A percentile compares a stretch with the other conserved stretches of the same genome.
Evolutionary conservation across 2,329 filamentous ascomycete genomes (phyloP).

Genomic region (Chaetothyriales sp.): DNA sequence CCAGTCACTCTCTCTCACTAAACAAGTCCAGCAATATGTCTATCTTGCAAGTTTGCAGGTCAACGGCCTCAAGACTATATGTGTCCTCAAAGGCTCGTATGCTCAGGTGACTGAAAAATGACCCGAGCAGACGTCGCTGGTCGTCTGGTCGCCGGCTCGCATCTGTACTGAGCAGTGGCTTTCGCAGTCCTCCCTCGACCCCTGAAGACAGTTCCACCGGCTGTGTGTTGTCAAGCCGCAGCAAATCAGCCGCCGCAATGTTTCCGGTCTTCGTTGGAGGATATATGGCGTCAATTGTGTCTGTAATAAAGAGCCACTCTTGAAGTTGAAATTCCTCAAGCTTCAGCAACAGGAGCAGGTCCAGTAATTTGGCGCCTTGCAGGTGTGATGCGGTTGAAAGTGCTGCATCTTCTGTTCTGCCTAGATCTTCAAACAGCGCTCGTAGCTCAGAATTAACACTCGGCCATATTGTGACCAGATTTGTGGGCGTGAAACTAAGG

Average conservation of each 20-base stretch:
- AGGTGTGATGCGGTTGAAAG: conserved; percentile 67
- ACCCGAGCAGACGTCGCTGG: conserved; percentile 62
- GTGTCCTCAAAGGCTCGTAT: conserved; percentile 88
- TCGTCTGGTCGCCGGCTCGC: conserved; percentile 46
- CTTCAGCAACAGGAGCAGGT: conserved; percentile 69
- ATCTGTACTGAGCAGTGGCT: conserved; percentile 31
- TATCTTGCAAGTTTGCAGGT: conserved; percentile 50
- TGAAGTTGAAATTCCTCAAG: conserved; percentile 97
- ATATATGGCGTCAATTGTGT: conserved; percentile 93
- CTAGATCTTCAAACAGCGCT: conserved; percentile 52
- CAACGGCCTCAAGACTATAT: conserved; percentile 65
- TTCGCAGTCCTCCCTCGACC: conserved; percentile 21
- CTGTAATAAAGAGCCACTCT: conserved; percentile 94
- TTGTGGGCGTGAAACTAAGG: conserved; percentile 63
- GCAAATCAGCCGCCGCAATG: conserved; percentile 58
- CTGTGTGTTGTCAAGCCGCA: conserved; percentile 3
- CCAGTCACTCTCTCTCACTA: conserved; percentile 20
- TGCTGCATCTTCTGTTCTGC: conserved; percentile 57
- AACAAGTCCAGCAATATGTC: conserved; percentile 62
- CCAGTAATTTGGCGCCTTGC: conserved; percentile 87
- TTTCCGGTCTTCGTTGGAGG: conserved; percentile 55
- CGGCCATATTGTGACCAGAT: conserved; percentile 79
- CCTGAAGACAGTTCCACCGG: conserved; percentile 11
- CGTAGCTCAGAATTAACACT: conserved; percentile 77
- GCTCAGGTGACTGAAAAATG: conserved; percentile 83